Evolutionary conservation across 2,329 filamentous ascomycete species (phyloP).

Genomic region (Penicillium italicum): DNA sequence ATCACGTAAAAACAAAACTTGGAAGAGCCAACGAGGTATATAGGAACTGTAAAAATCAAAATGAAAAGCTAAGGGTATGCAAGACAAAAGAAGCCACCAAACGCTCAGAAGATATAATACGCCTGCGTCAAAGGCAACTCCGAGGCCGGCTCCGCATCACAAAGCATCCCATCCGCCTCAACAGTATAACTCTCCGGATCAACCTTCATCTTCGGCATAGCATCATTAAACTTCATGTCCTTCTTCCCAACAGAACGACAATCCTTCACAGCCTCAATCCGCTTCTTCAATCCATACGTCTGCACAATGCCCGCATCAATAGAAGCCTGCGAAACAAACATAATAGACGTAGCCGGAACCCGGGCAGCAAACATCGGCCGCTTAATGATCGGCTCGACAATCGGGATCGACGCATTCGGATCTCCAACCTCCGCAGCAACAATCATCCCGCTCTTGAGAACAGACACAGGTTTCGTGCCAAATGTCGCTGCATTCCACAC

Average conservation of each 20-base stretch:
- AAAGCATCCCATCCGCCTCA: constrained; percentile 74
- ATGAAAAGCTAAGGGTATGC: background rate
- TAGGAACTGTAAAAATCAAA: background rate
- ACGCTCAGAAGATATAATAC: constrained; percentile 68
- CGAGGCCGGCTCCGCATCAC: constrained; percentile 67
- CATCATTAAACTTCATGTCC: constrained; percentile 88
- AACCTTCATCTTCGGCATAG: constrained; percentile 80
- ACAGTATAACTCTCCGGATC: constrained; percentile 88
- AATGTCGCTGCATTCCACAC: constrained; percentile 84
- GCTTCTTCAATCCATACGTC: constrained; percentile 73
- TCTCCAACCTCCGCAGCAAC: constrained; percentile 81
- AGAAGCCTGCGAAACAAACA: constrained; percentile 76
- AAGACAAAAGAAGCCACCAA: background rate
- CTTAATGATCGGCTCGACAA: constrained; percentile 76
- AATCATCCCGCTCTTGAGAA: constrained; percentile 87
- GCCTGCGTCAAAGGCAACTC: constrained; percentile 71
- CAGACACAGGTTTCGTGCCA: constrained; percentile 74
- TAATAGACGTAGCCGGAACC: constrained; percentile 68
- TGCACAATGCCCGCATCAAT: constrained; percentile 63
- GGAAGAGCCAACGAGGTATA: constrained; percentile 16
- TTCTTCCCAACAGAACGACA: constrained; percentile 73
- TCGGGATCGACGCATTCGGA: constrained; percentile 80
- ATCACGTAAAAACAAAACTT: constrained; percentile 1
- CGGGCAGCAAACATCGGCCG: constrained; percentile 77
- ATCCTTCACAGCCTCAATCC: constrained; percentile 72